Evolutionary conservation across 2,329 filamentous ascomycete genomes (phyloP), one percentile per base, ranked within the genome.

Genomic region (Cordyceps farinosa): DNA sequence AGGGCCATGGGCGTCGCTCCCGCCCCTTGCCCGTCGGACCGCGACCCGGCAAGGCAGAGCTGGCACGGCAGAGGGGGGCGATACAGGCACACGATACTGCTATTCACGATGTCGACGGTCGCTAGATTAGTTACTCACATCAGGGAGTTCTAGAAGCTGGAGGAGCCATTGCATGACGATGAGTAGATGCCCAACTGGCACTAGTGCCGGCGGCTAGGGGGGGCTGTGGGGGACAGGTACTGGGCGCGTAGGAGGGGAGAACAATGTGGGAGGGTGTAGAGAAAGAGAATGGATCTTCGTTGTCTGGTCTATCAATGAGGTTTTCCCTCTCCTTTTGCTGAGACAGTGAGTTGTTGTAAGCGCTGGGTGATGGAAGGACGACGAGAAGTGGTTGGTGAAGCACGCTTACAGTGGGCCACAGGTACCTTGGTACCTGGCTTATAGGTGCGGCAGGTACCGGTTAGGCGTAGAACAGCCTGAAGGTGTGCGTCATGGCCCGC

Each of bases 151-250:
- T 36, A 17, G 22, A 22, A 38, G 30, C 55, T 11, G 1, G 32
- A 45, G 34, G 9, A 42, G 22, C 9, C 5, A 15, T 52, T 42
- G 47, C 27, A 15, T 22, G 42, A 32, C 6, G 29, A 27, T 6
- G 36, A 61, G 38, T n/a, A 54, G 58, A 42, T 47, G 48, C 38
- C 58, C 17, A 27, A 47, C n/a, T 47, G 34, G 29, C 50, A 54
- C 58, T 61, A 61, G 58, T 54, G 58, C 50, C 10, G 50, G 58
- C 58, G 58, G 50, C 32, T 61, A 53, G 17, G 48, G 44, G 36
- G 17, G 48, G 47, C 9, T 44, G 47, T 36, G 17, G 13, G 17
- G 38, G 3, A 17, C 27, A 36, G n/a, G 13, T 40, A 3, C 27
- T 38, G 15, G 48, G 57, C 57, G 57, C 57, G 57, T 61, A 61